Evolutionary conservation across 1,284 basidiomycete genomes (phyloP), one percentile per base, ranked within the genome.

Genomic region (Rhodotorula sp.): DNA sequence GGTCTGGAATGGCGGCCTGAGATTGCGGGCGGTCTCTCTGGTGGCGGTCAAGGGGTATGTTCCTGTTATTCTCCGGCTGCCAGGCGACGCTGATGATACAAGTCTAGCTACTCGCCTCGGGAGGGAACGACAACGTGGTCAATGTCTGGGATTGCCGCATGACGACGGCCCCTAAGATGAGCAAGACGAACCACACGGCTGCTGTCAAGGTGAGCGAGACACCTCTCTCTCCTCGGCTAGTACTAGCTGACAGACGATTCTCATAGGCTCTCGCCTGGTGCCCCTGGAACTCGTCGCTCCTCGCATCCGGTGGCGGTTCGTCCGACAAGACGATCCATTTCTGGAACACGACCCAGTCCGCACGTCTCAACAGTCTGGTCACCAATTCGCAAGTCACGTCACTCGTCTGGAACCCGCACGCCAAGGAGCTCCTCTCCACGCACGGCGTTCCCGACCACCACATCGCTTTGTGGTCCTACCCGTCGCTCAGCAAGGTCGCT

Each of bases 71-170:
- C 37, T 31, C 44, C n/a, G 24, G 20, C 57, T 22, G 28, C 30
- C 22, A 2, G 13, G 1, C 26, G 9, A 4, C 1, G 13, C 30
- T 34, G 48, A 46, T 13, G 7, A 52, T 31, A 0, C 9, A 26
- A 8, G 16, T 10, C 0, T 89, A 93, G 79, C 83, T 94, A n/a
- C 84, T 97, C 40, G 94, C 94, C 0, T 92, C 89, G 75, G 94
- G 94, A 10, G 93, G 92, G 0, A 96, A 97, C 79, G 94, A 97
- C 80, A 96, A 97, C 75, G 91, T 95, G 24, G 92, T 97, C 65
- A 95, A 96, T 79, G 89, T 95, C 64, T 97, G 94, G 94, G 94
- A 97, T 82, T 88, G 54, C 86, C 88, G 10, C 84, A 85, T 66
- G 88, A 90, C 4, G 89, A 91, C 77, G 92, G 91, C 75, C 31